A percentile compares a stretch with the other conserved stretches of the same genome.
Evolutionary conservation across 169 alveolate species (phyloP).

Genomic region (Plasmodium malariae): DNA sequence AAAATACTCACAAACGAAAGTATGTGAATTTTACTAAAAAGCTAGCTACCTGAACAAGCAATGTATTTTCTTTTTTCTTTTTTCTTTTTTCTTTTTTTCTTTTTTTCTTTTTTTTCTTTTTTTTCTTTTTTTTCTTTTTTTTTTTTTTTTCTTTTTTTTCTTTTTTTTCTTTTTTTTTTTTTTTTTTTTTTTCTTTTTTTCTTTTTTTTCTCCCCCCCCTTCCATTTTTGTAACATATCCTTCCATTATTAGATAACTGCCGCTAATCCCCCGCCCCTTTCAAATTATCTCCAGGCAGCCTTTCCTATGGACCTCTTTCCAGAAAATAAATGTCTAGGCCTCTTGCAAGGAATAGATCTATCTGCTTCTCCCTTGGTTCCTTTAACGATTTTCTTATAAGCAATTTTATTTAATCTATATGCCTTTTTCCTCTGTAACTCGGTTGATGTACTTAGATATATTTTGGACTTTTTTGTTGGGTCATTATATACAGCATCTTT

Average conservation of each 20-base stretch:
- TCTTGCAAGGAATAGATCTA: constrained; percentile 90
- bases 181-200: too few species aligned
- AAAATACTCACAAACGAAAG: too few species aligned
- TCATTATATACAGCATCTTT: constrained; percentile 41
- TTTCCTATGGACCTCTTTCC: constrained; percentile 98
- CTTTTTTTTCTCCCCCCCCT: too few species aligned
- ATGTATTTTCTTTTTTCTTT: background rate
- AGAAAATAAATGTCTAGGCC: constrained; percentile 96
- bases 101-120: too few species aligned
- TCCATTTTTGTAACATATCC: too few species aligned
- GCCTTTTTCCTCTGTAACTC: constrained; percentile 79
- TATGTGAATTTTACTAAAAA: too few species aligned
- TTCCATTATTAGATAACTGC: background rate
- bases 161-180: too few species aligned
- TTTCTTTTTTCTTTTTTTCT: background rate
- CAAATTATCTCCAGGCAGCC: constrained; percentile 92
- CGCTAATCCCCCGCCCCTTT: background rate
- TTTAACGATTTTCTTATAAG: constrained; percentile 82
- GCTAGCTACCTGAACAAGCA: constrained; percentile 40
- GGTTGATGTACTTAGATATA: constrained; percentile 64
- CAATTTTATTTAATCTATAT: constrained; percentile 79
- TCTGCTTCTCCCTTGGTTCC: constrained; percentile 94
- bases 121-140: too few species aligned
- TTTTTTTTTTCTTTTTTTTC: too few species aligned
- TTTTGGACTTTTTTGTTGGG: constrained; percentile 39